These are phyloP conservation scores for Spinacia oleracea DNA, from an alignment of 179 eudicot genomes.

Conservation along the genomic window DNA sequence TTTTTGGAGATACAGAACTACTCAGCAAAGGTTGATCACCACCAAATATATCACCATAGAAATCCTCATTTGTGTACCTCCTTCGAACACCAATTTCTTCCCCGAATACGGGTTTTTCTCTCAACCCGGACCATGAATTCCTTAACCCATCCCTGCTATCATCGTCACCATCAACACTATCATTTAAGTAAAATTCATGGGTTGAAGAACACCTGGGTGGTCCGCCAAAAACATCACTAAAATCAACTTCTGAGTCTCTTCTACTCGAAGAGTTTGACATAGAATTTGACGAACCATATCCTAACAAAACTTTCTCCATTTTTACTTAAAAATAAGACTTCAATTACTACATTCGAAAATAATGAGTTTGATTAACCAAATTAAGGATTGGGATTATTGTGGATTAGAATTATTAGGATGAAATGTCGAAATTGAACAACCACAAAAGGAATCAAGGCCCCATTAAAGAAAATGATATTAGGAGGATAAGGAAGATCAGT, in stretches of 20 bases:
- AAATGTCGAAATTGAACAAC: background rate
- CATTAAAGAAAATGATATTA: background rate
- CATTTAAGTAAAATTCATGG: constrained; percentile 36
- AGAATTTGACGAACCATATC: constrained; percentile 22
- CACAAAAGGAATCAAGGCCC: background rate
- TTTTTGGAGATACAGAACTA: constrained; percentile 52
- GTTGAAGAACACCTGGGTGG: constrained; percentile 67
- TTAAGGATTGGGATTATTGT: background rate
- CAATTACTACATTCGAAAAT: background rate
- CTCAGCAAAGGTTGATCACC: constrained; percentile 46
- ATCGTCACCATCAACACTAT: constrained; percentile 14
- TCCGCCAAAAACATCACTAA: constrained; percentile 89
- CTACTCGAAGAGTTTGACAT: constrained; percentile 11
- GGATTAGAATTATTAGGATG: background rate
- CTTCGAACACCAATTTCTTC: constrained; percentile 43
- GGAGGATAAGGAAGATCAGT: constrained; percentile 1
- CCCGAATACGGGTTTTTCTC: constrained; percentile 77
- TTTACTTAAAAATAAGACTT: no score
- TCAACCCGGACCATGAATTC: constrained; percentile 33
- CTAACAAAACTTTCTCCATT: constrained; percentile 31
- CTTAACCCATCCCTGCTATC: background rate
- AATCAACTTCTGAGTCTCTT: constrained; percentile 56
- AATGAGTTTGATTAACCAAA: background rate
- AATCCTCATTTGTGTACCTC: constrained; percentile 53
- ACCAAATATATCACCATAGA: constrained; percentile 79